Conservation (phyloP, 176 grass and related monocot genomes). For the Oryza rufipogon region DNA sequence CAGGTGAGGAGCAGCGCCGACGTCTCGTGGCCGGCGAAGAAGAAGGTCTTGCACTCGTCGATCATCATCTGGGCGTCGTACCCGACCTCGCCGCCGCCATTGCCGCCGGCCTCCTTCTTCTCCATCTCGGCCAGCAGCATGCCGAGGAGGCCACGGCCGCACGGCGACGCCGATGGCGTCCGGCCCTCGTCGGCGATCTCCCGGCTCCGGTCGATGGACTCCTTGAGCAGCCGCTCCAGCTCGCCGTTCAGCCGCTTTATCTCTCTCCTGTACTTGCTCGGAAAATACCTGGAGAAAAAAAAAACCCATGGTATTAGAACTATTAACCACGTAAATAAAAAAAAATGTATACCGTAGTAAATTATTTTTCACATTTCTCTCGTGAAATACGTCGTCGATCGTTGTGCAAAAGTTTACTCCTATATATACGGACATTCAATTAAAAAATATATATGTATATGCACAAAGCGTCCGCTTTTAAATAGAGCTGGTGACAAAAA, state of each 20-base stretch:
- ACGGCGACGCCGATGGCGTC: slow-evolving; percentile 39
- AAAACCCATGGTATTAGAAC: neutral
- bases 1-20: slow-evolving; percentile 91
- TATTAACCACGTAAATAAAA: neutral
- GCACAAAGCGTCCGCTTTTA: no score
- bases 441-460: neutral
- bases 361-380: neutral
- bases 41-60: slow-evolving; percentile 99
- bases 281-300: slow-evolving; percentile 62
- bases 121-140: slow-evolving; percentile 67
- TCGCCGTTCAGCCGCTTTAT: slow-evolving; percentile 71
- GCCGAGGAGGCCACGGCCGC: slow-evolving; percentile 67
- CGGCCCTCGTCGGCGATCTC: slow-evolving; percentile 75
- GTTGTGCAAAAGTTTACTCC: neutral
- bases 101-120: slow-evolving; percentile 35
- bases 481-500: no score
- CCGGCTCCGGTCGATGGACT: slow-evolving; percentile 63
- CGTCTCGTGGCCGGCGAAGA: slow-evolving; percentile 95
- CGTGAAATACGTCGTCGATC: no score
- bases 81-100: slow-evolving; percentile 18
- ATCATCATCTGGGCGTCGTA: slow-evolving; percentile 74
- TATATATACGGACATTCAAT: neutral
- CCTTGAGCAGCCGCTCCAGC: slow-evolving; percentile 69
- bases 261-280: slow-evolving; percentile 71
- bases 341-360: neutral